Conservation (phyloP, 257 asterid species). For the Orobanche coerulescens region DNA sequence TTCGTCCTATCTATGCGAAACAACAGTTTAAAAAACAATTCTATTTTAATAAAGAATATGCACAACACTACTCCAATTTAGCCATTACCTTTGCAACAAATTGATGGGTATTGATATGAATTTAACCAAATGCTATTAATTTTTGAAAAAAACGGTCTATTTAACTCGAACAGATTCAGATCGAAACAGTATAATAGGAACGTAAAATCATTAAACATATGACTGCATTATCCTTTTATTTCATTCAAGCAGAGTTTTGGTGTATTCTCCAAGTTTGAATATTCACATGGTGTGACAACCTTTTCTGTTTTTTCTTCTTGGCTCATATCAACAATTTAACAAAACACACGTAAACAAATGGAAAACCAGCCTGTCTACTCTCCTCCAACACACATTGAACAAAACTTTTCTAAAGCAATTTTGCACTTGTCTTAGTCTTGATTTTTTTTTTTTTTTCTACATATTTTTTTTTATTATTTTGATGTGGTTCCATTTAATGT, state of each 20-base stretch:
- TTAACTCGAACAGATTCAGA: too few species aligned
- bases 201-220: too few species aligned
- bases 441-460: neutral
- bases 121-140: slow-evolving; percentile 16
- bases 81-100: neutral
- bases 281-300: slow-evolving; percentile 25
- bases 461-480: neutral
- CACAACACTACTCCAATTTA: neutral
- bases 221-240: slow-evolving; percentile 16
- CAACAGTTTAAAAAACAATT: too few species aligned
- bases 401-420: neutral
- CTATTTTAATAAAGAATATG: too few species aligned
- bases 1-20: too few species aligned
- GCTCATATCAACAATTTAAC: slow-evolving; percentile 19
- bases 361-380: slow-evolving; percentile 26
- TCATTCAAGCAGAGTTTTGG: neutral
- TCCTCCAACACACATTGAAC: neutral
- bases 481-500: slow-evolving; percentile 17
- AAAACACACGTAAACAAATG: slow-evolving; percentile 16
- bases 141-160: slow-evolving; percentile 27
- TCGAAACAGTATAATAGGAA: too few species aligned
- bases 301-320: neutral
- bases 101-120: neutral
- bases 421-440: slow-evolving; percentile 2
- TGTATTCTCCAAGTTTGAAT: slow-evolving; percentile 26